Base-by-base conservation (phyloP, 371 early-diverging fungal species). In the Nosema muscidifuracis region DNA sequence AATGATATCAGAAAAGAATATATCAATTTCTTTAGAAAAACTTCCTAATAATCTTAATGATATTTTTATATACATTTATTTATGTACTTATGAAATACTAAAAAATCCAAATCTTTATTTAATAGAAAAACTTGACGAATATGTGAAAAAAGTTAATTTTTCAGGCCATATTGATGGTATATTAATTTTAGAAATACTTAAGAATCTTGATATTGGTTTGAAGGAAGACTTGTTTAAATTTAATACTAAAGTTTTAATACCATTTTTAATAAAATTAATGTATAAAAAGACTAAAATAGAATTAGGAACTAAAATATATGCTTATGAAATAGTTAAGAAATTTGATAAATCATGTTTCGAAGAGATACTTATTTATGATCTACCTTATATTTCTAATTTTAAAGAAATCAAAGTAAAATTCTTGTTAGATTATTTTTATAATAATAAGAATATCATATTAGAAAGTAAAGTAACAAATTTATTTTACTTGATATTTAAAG, bases 301-400 rank as follows among this genome's bases (percentile, higher is more conserved):
- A 20, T 24, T 26, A 26, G 22, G 55, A 9, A 26, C 24, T 9
- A 53, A 53, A 53, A 1, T 18, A 7, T 53, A 53, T 53, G 22
- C 55, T 26, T 53, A 53, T 53, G 47, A 47, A 47, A n/a, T 47
- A 6, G 10, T 47, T 47, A 47, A 10, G n/a, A 6, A n/a, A 12
- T 10, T n/a, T 12, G 47, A 47, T 47, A 47, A 47, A 47, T 10
- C 4, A 3, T 20, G n/a, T 47, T 47, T 47, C n/a, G 47, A 47
- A 47, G 47, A 47, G n/a, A 47, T 47, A 47, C n/a, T 47, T 47
- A 47, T 47, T 47, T 47, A 47, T 47, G 47, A 47, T 47, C n/a
- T 47, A 47, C 47, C 47, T n/a, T 47, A n/a, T 20, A 47, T 47
- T 47, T 12, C 47, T 12, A 47, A 47, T 47, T 47, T 47, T 47